Evolutionary conservation across 108 stramenopile species (phyloP).

Genomic region (Parietichytrium sp.): DNA sequence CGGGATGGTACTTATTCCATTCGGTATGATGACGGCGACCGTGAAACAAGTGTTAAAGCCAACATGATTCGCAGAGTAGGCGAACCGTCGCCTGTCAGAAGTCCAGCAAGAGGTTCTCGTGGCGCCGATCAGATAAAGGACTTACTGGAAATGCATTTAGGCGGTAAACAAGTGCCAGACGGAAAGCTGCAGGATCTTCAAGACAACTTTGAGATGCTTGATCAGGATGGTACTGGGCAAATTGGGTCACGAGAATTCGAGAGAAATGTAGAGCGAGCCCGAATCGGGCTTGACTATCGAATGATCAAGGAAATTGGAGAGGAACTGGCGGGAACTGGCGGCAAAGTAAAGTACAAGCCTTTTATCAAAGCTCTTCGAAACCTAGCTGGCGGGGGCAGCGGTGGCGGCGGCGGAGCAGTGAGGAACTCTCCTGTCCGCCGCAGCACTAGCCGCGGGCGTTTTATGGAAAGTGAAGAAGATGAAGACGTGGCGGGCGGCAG

Average conservation of each 20-base stretch:
- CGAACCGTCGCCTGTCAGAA: conserved; percentile 17
- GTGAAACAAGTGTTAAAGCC: conserved; percentile 45
- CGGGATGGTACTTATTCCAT: conserved; percentile 60
- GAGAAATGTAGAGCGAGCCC: conserved; percentile 24
- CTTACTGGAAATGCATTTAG: conserved; percentile 38
- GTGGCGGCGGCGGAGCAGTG: conserved; percentile 34
- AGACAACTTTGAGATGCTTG: conserved; percentile 43
- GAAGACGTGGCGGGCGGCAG: background rate
- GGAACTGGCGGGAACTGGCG: background rate
- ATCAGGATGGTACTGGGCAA: conserved; percentile 39
- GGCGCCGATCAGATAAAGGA: conserved; percentile 19
- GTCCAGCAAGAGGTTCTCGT: conserved; percentile 27
- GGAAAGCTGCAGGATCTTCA: background rate
- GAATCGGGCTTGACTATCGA: background rate
- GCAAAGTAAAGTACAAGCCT: background rate
- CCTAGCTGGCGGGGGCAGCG: conserved; percentile 26
- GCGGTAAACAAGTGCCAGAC: background rate
- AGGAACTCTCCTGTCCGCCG: too few species aligned
- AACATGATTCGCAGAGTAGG: conserved; percentile 41
- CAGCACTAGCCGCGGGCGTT: too few species aligned
- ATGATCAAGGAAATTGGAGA: background rate
- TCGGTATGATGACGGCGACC: conserved; percentile 62
- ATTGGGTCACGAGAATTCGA: background rate
- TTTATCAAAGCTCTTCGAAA: background rate
- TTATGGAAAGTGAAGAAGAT: too few species aligned